Evolutionary conservation across 306 rosid genomes (phyloP), one percentile per base, ranked within the genome.

Genomic region (Malus fusca): DNA sequence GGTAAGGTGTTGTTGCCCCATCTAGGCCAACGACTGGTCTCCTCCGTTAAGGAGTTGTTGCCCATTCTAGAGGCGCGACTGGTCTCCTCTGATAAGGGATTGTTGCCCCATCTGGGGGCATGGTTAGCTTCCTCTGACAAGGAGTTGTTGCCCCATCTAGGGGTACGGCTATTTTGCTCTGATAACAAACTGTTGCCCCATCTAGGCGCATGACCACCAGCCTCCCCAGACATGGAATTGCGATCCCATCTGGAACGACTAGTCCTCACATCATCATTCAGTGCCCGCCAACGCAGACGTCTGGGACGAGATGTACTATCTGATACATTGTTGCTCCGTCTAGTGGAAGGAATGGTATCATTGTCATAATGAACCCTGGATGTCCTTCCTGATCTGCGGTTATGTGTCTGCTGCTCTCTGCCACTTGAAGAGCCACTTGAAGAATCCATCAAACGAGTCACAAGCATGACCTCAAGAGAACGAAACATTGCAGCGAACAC

Each of bases 311-410:
- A 67, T 51, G 82, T 80, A 62, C 77, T 87, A 14, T 72, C 77
- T 53, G 88, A 78, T 58, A 68, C 68, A 80, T 69, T 78, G 80
- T 81, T 72, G 78, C 84, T 84, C 77, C 87, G 82, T 74, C 89
- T 79, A n/a, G 85, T 76, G 17, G 83, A 30, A 63, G 72, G 82
- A 83, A 74, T 85, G 42, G 77, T 71, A 60, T 61, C 67, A 65
- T 68, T 30, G 78, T 82, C 85, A 72, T 76, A 74, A 19, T 77
- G 78, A 31, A 43, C 67, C 78, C 88, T 80, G 17, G 73, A n/a
- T 62, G 40, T 75, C 64, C 82, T 75, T 68, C 72, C 86, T 68
- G 83, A 77, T 66, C 88, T 88, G 19, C 66, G 66, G 42, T 63
- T 63, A 48, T 60, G 84, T 9, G 65, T 71, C 35, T 86, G 80